Evolutionary conservation across 257 asterid species (phyloP), one percentile per base, ranked within the genome.

Genomic region (Craterostigma plantagineum): DNA sequence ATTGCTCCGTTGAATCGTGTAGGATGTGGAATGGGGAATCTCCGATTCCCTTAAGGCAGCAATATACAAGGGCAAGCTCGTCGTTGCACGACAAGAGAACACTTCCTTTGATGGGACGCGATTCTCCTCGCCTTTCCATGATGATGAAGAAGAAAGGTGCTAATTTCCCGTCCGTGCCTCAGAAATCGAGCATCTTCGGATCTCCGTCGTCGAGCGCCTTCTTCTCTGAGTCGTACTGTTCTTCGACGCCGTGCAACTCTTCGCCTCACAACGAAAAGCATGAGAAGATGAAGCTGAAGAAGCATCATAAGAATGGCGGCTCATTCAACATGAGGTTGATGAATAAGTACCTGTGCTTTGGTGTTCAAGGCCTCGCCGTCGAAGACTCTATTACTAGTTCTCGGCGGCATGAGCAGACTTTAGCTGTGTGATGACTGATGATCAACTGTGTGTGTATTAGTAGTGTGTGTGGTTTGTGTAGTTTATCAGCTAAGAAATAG

Each of bases 261-360:
- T 69, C 71, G 13, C 62, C 72, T 0, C 52, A 40, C 23, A 16
- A 27, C 15, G 67, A 49, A 11, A 68, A 46, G 33, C 30, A 23
- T 23, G 4, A 23, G 2, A 23, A 23, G 30, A 23, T 23, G 30
- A 23, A 23, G 30, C 30, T 23, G 30, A 23, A 23, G 30, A n/a
- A n/a, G n/a, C n/a, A n/a, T n/a, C 30, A 23, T 23, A n/a, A 13
- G 4, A 68, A 57, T 18, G 62, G 58, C 33, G 62, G 42, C 0
- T 81, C 95, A 8, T 70, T 85, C 35, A 73, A 69, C 42, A 16
- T 63, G 45, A 68, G 68, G 70, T 13, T 56, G 59, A 63, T 86
- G 90, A 86, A 86, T 57, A 66, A 51, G 40, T 81, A 72, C 59
- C 60, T 81, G 3, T 86, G 94, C 51, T 77, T 77, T 15, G 92